Conservation (phyloP, 1,284 basidiomycete genomes). For the Ustilago trichophora region DNA sequence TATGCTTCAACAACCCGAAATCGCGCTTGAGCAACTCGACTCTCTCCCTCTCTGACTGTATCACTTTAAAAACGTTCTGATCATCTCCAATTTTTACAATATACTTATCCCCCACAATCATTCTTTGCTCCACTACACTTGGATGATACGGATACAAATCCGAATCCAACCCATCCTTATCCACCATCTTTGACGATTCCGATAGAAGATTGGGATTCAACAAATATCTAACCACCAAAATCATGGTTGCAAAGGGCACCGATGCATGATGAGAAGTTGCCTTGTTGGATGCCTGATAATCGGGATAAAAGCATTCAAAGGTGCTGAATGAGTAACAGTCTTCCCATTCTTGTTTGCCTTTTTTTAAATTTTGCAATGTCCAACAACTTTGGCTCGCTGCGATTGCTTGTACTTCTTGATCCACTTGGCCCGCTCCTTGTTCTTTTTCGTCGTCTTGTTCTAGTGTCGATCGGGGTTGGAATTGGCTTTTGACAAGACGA, state of each 20-base stretch:
- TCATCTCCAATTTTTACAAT: conserved; percentile 12
- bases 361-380: conserved; percentile 24
- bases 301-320: conserved; percentile 12
- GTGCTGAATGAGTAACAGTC: conserved; percentile 32
- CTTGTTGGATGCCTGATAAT: conserved; percentile 17
- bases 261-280: conserved; percentile 6
- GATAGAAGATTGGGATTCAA: not conserved
- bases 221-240: conserved; percentile 22
- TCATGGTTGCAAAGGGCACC: conserved; percentile 19
- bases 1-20: conserved; percentile 26
- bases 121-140: conserved; percentile 17
- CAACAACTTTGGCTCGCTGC: conserved; percentile 7
- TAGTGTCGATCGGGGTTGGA: conserved; percentile 15
- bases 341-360: conserved; percentile 8
- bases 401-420: not conserved
- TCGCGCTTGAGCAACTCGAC: conserved; percentile 21
- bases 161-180: conserved; percentile 5
- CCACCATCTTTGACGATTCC: not conserved
- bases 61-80: not conserved
- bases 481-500: not conserved
- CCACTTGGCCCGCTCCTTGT: too few relatives aligned
- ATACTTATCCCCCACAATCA: conserved; percentile 23
- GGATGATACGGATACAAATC: conserved; percentile 43
- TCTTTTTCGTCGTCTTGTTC: not conserved
- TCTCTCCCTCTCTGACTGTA: conserved; percentile 22